Evolutionary conservation across 2,329 filamentous ascomycete genomes (phyloP), one percentile per base, ranked within the genome.

Genomic region (Sphaerulina vaccinii): DNA sequence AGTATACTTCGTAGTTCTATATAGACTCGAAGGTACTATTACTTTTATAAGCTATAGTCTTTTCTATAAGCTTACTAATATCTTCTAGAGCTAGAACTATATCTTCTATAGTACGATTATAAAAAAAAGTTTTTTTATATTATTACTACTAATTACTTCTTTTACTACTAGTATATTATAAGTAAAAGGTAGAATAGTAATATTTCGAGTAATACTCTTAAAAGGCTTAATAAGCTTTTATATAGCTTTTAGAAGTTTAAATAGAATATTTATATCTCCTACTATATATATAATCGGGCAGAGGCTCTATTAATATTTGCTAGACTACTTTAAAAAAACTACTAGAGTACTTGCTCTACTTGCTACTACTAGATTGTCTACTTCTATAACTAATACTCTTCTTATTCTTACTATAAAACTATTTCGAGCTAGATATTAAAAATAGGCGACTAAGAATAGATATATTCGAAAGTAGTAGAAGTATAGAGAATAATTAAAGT

Each of bases 1-100:
- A 46, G 24, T 46, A 32, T 15, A 46, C 32, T 36, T 35, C 13
- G 22, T 32, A 46, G 43, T 46, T 46, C 43, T 32, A 46, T 37
- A 32, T 32, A 16, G 29, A 15, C 43, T 46, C 43, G 6, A 33
- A 46, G 27, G 37, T 18, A 40, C 37, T 18, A 18, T 40, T n/a
- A 40, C 37, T 40, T 18, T 40, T 40, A 18, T 18, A 40, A 40
- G 37, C 37, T 40, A n/a, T 18, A n/a, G 37, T 40, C 37, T 40
- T 40, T 18, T 40, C 37, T n/a, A 40, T 18, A 18, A 40, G 37
- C 37, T 40, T 18, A 40, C 7, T 40, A 18, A 40, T 18, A 5
- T 40, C 37, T 40, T 40, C 37, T n/a, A 40, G 37, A 40, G 37
- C 37, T 40, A 18, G 37, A 6, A 40, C 37, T 19, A 18, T 18